Percentiles rank a stretch among this genome's conserved stretches.
Conservation (phyloP, 179 eudicot species). For the Silene vulgaris region DNA sequence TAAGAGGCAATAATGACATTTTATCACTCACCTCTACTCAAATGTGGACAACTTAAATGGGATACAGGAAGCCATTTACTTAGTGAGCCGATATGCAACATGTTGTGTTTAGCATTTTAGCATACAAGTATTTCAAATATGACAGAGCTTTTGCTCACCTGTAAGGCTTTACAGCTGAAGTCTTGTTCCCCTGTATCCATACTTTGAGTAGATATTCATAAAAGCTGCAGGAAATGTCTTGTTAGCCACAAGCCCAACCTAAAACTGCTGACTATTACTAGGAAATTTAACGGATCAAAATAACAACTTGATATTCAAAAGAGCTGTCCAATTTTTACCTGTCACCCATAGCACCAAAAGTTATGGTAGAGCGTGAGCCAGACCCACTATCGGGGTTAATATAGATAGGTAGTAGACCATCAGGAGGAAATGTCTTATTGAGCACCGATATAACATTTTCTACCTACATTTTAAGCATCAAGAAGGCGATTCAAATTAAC, state of each 20-base stretch:
- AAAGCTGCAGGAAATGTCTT: constrained; percentile 55
- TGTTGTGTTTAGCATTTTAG: neutral
- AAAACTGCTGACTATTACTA: neutral
- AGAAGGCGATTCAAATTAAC: neutral
- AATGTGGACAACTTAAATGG: too few relatives aligned
- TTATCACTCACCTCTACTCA: too few relatives aligned
- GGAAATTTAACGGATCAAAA: neutral
- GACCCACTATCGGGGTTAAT: constrained; percentile 73
- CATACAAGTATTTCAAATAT: neutral
- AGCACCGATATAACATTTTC: constrained; percentile 78
- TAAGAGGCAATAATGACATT: too few relatives aligned
- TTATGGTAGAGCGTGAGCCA: constrained; percentile 67
- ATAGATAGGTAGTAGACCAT: constrained; percentile 91
- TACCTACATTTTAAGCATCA: constrained; percentile 36
- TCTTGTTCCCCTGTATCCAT: constrained; percentile 98
- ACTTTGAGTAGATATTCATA: constrained; percentile 96
- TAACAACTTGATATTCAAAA: neutral
- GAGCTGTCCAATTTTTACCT: constrained; percentile 44
- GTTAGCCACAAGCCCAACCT: constrained; percentile 17
- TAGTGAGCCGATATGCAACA: neutral
- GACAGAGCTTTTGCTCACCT: constrained; percentile 47
- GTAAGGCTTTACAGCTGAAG: constrained; percentile 75
- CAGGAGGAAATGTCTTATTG: constrained; percentile 79
- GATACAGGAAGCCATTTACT: neutral
- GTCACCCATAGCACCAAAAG: constrained; percentile 99